These are phyloP conservation scores for Lumnitzera littorea DNA, from an alignment of 345 rosid species.

Conservation along the genomic window DNA sequence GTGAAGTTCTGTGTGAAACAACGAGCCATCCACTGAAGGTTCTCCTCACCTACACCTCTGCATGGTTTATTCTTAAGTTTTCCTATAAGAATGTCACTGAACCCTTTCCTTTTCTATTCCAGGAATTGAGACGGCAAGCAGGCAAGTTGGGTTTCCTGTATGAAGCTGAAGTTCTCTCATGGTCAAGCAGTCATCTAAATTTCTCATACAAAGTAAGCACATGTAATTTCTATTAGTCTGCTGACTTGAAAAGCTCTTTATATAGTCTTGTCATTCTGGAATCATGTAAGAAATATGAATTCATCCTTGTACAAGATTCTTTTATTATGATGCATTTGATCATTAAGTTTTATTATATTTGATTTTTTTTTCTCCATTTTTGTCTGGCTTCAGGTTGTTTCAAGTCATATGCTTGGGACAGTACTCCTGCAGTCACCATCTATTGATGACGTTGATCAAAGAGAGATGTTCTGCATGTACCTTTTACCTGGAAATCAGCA, in stretches of 20 bases:
- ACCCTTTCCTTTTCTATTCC: conserved; percentile 8
- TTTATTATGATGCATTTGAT: too few relatives aligned
- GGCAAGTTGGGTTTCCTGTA: conserved; percentile 57
- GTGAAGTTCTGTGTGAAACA: conserved; percentile 53
- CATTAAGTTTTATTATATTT: conserved; percentile 6
- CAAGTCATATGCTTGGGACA: conserved; percentile 54
- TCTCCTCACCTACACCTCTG: conserved; percentile 3
- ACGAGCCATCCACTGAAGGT: conserved; percentile 91
- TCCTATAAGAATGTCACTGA: not conserved
- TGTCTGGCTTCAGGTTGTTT: conserved; percentile 35
- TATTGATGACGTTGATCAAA: conserved; percentile 63
- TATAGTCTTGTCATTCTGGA: not conserved
- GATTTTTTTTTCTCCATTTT: conserved; percentile 2
- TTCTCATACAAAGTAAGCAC: conserved; percentile 60
- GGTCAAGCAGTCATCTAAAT: conserved; percentile 67
- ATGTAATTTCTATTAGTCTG: not conserved
- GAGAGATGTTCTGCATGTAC: conserved; percentile 66
- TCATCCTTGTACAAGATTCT: too few relatives aligned
- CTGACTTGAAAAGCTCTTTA: conserved; percentile 1
- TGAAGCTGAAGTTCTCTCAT: conserved; percentile 78
- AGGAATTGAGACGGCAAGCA: conserved; percentile 55
- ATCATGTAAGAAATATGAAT: not conserved
- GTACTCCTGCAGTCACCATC: conserved; percentile 78
- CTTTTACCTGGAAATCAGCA: conserved; percentile 67
- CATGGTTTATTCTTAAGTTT: not conserved